These are phyloP conservation scores for Botrytis elliptica DNA, from an alignment of 2,329 filamentous ascomycete genomes.

Conservation along the genomic window DNA sequence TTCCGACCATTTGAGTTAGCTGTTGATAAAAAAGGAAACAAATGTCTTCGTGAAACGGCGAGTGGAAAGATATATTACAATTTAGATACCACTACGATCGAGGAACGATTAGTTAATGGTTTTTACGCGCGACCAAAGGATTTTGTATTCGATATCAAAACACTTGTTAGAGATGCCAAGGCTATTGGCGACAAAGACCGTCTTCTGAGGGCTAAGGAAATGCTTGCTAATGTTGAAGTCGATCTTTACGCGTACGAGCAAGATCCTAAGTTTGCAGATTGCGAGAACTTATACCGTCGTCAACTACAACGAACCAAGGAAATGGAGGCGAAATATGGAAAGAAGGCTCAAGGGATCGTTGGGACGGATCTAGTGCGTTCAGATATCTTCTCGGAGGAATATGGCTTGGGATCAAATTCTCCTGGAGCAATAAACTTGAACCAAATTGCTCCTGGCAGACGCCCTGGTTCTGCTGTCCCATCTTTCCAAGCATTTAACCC, in stretches of 20 bases:
- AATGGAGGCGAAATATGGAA: slow-evolving; percentile 55
- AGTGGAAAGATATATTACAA: slow-evolving; percentile 93
- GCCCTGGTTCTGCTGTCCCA: slow-evolving; percentile 31
- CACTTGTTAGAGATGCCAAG: slow-evolving; percentile 80
- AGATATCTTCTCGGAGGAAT: slow-evolving; percentile 43
- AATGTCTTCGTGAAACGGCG: slow-evolving; percentile 71
- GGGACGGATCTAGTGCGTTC: slow-evolving; percentile 44
- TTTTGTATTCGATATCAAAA: slow-evolving; percentile 83
- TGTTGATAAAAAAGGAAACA: slow-evolving; percentile 74
- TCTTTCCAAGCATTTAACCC: slow-evolving; percentile 53
- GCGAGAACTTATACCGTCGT: slow-evolving; percentile 75
- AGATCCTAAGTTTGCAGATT: slow-evolving; percentile 67
- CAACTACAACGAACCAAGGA: slow-evolving; percentile 65
- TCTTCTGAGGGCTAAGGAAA: slow-evolving; percentile 83
- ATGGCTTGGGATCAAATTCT: slow-evolving; percentile 49
- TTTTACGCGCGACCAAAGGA: slow-evolving; percentile 91
- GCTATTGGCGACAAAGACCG: slow-evolving; percentile 79
- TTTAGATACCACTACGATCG: slow-evolving; percentile 86
- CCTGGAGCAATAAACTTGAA: slow-evolving; percentile 60
- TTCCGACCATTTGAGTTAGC: slow-evolving; percentile 76
- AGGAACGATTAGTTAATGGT: slow-evolving; percentile 93
- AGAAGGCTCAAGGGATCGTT: slow-evolving; percentile 40
- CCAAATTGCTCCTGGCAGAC: slow-evolving; percentile 58
- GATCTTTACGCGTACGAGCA: slow-evolving; percentile 77
- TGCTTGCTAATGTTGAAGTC: slow-evolving; percentile 90